Evolutionary conservation across 257 asterid species (phyloP).

Genomic region (Plantago ovata): DNA sequence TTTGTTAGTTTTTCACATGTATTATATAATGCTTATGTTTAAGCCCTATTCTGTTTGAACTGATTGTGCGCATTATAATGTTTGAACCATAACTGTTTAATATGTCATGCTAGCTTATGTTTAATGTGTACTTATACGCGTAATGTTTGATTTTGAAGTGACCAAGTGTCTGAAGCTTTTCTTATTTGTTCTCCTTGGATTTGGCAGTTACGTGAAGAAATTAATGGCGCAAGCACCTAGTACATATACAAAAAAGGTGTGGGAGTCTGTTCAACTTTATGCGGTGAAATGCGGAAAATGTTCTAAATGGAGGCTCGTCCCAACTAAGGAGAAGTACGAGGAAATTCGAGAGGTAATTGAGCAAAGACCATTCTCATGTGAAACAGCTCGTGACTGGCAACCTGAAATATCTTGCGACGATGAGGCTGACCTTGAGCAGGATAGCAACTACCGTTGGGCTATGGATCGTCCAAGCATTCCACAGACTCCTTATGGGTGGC

Average conservation of each 20-base stretch:
- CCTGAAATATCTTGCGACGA: slow-evolving; percentile 53
- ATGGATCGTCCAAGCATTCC: slow-evolving; percentile 43
- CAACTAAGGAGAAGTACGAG: slow-evolving; percentile 66
- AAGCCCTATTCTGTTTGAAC: no score
- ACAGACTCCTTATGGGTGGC: slow-evolving; percentile 42
- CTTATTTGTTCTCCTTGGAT: not conserved
- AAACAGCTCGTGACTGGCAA: slow-evolving; percentile 65
- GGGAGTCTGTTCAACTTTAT: slow-evolving; percentile 35
- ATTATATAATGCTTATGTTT: no score
- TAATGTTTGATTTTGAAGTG: not conserved
- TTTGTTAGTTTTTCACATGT: no score
- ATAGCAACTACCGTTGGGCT: slow-evolving; percentile 35
- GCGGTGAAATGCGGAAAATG: slow-evolving; percentile 52
- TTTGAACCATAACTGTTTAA: no score
- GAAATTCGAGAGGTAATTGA: slow-evolving; percentile 57
- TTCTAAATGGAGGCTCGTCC: slow-evolving; percentile 78
- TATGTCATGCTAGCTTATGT: no score
- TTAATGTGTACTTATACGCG: not conserved
- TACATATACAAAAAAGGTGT: slow-evolving; percentile 22
- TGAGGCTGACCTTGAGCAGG: slow-evolving; percentile 31
- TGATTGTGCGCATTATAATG: no score
- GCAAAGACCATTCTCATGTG: slow-evolving; percentile 54
- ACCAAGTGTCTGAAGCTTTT: not conserved
- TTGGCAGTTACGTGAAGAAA: slow-evolving; percentile 5
- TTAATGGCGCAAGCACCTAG: slow-evolving; percentile 26